phyloP scores from a whole-genome alignment of 768 basidiomycete genomes.

The Stropharia rugosoannulata region DNA sequence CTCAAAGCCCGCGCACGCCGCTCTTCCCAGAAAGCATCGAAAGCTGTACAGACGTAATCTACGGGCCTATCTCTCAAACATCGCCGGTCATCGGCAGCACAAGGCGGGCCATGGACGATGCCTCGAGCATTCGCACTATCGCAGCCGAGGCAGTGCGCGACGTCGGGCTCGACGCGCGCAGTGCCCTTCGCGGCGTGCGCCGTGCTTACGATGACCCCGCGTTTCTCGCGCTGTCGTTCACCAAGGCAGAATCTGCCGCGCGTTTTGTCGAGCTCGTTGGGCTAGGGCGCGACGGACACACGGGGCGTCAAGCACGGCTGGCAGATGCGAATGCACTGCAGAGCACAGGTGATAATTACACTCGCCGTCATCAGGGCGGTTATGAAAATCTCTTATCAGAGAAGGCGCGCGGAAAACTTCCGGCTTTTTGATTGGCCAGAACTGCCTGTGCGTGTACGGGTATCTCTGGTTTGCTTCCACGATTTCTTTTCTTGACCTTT shows the following conservation, averaged over 20 bases:
- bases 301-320: background rate
- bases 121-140: background rate
- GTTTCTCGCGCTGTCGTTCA: conserved; percentile 2
- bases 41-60: background rate
- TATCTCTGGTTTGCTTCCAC: no score
- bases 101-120: background rate
- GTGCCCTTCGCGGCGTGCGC: conserved; percentile 4
- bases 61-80: background rate
- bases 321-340: background rate
- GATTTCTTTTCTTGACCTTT: no score
- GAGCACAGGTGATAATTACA: no score
- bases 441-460: no score
- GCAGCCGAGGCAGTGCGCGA: conserved; percentile 7
- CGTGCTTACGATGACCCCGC: background rate
- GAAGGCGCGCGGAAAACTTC: no score
- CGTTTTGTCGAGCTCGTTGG: conserved; percentile 10
- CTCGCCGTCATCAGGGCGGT: no score
- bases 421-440: no score
- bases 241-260: conserved; percentile 5
- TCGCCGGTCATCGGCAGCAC: background rate
- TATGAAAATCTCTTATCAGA: no score
- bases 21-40: background rate
- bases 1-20: background rate
- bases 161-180: background rate
- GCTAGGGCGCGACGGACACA: conserved; percentile 1